Percentiles rank a stretch among this genome's conserved stretches.
Conservation (phyloP, 176 grass and related monocot genomes). For the Oryza glaberrima region DNA sequence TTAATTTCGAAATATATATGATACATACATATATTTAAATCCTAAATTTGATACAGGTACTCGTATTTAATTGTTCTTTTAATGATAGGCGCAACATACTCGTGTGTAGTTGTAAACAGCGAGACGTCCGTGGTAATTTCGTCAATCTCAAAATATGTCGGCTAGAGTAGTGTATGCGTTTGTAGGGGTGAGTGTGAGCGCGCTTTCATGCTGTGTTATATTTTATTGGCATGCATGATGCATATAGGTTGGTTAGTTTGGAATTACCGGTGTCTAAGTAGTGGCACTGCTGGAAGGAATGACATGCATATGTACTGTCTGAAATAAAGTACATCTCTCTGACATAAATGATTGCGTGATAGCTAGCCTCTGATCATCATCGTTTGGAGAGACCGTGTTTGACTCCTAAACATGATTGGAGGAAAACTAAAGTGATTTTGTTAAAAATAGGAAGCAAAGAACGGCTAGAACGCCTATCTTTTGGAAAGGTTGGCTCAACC, state of each 20-base stretch:
- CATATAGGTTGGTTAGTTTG: not conserved
- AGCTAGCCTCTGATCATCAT: not conserved
- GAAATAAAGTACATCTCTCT: not conserved
- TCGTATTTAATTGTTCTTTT: too few relatives aligned
- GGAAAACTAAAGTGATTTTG: constrained; percentile 10
- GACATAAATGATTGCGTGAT: not conserved
- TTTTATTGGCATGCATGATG: too few relatives aligned
- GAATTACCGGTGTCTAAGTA: not conserved
- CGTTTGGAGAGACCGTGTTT: not conserved
- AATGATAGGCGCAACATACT: too few relatives aligned
- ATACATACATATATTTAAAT: too few relatives aligned
- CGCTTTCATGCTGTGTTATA: too few relatives aligned
- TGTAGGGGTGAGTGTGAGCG: too few relatives aligned
- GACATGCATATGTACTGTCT: not conserved
- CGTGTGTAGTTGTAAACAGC: too few relatives aligned
- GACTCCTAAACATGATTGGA: not conserved
- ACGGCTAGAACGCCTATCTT: constrained; percentile 30
- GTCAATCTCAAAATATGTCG: too few relatives aligned
- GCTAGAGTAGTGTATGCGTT: too few relatives aligned
- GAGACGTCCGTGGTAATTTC: too few relatives aligned
- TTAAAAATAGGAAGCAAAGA: constrained; percentile 35
- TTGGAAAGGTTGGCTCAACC: constrained; percentile 10
- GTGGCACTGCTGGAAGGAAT: not conserved
- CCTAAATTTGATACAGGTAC: too few relatives aligned
- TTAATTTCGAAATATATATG: not conserved